Evolutionary conservation across 768 basidiomycete genomes (phyloP).

Genomic region (Tulasnella sp.): DNA sequence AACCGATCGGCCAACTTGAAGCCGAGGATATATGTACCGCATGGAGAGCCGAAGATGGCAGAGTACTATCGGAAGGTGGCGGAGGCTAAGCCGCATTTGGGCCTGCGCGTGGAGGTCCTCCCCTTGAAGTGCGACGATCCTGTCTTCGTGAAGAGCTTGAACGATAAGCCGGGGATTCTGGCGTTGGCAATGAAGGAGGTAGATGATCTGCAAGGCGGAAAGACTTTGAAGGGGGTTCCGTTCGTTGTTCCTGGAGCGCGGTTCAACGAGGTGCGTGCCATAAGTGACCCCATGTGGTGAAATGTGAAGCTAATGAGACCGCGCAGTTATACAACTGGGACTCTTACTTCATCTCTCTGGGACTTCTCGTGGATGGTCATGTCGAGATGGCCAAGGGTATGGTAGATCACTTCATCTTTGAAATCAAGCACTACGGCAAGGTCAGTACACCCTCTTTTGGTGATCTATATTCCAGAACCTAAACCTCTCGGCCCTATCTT

Average conservation of each 20-base stretch:
- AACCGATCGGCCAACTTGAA: constrained; percentile 85
- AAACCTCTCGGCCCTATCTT: neutral
- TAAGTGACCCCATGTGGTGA: neutral
- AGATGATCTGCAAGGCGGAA: constrained; percentile 56
- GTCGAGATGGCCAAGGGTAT: constrained; percentile 93
- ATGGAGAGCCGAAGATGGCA: constrained; percentile 87
- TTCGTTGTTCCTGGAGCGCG: constrained; percentile 95
- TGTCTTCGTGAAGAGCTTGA: constrained; percentile 80
- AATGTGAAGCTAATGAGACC: neutral
- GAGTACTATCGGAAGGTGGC: constrained; percentile 92
- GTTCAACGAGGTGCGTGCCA: constrained; percentile 69
- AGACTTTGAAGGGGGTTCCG: constrained; percentile 82
- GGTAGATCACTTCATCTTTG: constrained; percentile 98
- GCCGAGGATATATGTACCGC: constrained; percentile 89
- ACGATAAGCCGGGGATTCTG: constrained; percentile 86
- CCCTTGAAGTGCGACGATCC: constrained; percentile 83
- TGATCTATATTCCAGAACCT: neutral
- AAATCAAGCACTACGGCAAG: constrained; percentile 96
- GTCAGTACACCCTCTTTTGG: constrained; percentile 17
- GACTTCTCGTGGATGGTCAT: constrained; percentile 89
- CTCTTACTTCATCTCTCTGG: constrained; percentile 88
- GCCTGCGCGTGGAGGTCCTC: constrained; percentile 83
- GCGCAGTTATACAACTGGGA: constrained; percentile 86
- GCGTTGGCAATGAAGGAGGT: constrained; percentile 93
- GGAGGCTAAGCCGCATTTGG: constrained; percentile 83